phyloP scores from a whole-genome alignment of 2,329 filamentous ascomycete genomes.

The Cercospora beticola region DNA sequence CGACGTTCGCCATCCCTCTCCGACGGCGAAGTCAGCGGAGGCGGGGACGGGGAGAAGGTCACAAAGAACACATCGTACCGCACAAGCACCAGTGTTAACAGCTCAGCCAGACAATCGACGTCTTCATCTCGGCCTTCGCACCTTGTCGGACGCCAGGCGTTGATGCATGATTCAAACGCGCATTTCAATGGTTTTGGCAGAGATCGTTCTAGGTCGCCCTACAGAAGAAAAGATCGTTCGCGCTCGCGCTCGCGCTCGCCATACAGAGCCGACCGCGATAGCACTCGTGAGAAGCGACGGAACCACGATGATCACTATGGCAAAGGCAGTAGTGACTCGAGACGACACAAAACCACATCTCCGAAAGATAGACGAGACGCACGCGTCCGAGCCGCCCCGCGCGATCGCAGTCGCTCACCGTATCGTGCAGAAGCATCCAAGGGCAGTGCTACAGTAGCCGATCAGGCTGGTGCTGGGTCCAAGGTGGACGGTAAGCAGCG shows the following conservation, averaged over 20 bases:
- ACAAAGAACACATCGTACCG: conserved; percentile 66
- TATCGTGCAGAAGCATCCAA: conserved; percentile 21
- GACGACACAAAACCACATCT: conserved; percentile 55
- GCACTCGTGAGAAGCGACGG: conserved; percentile 61
- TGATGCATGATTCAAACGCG: conserved; percentile 26
- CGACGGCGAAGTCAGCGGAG: conserved; percentile 73
- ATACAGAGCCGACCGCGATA: conserved; percentile 29
- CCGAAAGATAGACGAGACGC: conserved; percentile 18
- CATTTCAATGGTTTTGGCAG: conserved; percentile 37
- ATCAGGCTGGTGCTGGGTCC: conserved; percentile 20
- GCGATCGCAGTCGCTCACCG: conserved; percentile 31
- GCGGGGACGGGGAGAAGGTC: conserved; percentile 76
- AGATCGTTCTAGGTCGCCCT: conserved; percentile 56
- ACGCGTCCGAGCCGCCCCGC: conserved; percentile 14
- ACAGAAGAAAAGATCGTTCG: conserved; percentile 43
- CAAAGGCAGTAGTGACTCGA: conserved; percentile 55
- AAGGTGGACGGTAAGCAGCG: conserved; percentile 14
- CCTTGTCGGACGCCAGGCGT: conserved; percentile 14
- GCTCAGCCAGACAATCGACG: conserved; percentile 69
- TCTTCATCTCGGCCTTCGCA: conserved; percentile 39
- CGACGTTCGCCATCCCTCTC: conserved; percentile 67
- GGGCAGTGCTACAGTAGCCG: conserved; percentile 9
- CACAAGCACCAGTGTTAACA: conserved; percentile 86
- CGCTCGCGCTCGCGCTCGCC: conserved; percentile 34
- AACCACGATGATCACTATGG: conserved; percentile 61